phyloP scores from a whole-genome alignment of 352 stramenopile genomes.

The Phytophthora nicotianae region DNA sequence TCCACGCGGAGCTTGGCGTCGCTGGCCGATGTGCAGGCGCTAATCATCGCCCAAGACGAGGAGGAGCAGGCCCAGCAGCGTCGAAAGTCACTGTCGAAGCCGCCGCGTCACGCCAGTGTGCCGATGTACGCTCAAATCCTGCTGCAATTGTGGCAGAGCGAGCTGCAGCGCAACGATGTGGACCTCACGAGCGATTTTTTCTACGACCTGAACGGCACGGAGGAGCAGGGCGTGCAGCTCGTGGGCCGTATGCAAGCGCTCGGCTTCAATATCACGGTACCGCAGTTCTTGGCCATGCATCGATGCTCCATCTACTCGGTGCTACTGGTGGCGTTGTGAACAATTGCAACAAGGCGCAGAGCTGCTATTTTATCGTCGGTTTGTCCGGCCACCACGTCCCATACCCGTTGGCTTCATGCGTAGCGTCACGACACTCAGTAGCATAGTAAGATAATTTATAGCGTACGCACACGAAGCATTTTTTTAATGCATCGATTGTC shows the following conservation, averaged over 20 bases:
- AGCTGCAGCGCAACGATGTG: constrained; percentile 64
- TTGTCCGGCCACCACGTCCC: constrained; percentile 8
- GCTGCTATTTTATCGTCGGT: constrained; percentile 14
- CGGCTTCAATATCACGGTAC: constrained; percentile 64
- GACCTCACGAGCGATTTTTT: constrained; percentile 71
- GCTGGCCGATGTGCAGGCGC: constrained; percentile 42
- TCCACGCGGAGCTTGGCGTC: constrained; percentile 57
- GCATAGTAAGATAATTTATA: constrained; percentile 45
- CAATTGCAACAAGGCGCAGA: background rate
- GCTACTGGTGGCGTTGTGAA: constrained; percentile 63
- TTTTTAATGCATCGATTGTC: constrained; percentile 9
- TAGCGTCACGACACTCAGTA: constrained; percentile 23
- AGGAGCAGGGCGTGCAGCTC: constrained; percentile 60
- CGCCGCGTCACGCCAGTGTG: constrained; percentile 65
- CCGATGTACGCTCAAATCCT: constrained; percentile 74
- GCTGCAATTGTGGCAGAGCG: constrained; percentile 66
- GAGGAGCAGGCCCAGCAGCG: constrained; percentile 50
- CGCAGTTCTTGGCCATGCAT: constrained; percentile 66
- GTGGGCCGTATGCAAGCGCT: constrained; percentile 67
- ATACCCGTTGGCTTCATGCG: background rate
- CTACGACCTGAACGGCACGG: constrained; percentile 61
- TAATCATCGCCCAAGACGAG: constrained; percentile 50
- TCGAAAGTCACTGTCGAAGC: constrained; percentile 55
- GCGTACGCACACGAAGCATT: constrained; percentile 25
- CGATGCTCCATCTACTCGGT: constrained; percentile 81